A percentile compares a stretch with the other conserved stretches of the same genome.
These are phyloP conservation scores for Cryptosporidium meleagridis DNA, from an alignment of 169 alveolate species.

Conservation along the genomic window DNA sequence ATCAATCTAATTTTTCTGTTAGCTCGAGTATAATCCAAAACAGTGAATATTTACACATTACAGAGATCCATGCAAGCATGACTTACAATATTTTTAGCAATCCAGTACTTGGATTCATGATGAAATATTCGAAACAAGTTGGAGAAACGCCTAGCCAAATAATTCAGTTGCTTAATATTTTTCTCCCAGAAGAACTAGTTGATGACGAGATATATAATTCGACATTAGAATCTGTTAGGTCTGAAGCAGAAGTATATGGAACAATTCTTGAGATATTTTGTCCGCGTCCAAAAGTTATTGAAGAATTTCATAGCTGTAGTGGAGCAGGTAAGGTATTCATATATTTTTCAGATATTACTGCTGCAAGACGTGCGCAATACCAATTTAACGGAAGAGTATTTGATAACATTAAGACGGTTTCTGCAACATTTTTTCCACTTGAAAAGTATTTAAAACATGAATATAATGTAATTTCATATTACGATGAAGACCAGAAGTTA, in stretches of 20 bases:
- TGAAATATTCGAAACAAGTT: slow-evolving; percentile 48
- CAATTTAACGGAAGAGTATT: slow-evolving; percentile 71
- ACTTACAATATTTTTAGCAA: slow-evolving; percentile 46
- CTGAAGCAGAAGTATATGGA: slow-evolving; percentile 70
- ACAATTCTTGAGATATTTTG: slow-evolving; percentile 51
- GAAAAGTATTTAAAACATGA: slow-evolving; percentile 63
- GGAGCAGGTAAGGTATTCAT: slow-evolving; percentile 67
- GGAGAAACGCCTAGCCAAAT: slow-evolving; percentile 74
- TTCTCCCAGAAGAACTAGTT: slow-evolving; percentile 54
- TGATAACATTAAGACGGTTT: slow-evolving; percentile 39
- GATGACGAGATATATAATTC: slow-evolving; percentile 39
- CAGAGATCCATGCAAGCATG: slow-evolving; percentile 33
- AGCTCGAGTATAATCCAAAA: slow-evolving; percentile 1
- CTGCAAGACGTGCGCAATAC: slow-evolving; percentile 72
- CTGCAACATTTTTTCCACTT: slow-evolving; percentile 63
- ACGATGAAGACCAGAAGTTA: background rate
- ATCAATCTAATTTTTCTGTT: background rate
- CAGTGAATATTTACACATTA: slow-evolving; percentile 26
- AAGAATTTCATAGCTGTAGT: slow-evolving; percentile 5
- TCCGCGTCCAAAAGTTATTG: slow-evolving; percentile 69
- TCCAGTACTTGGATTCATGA: slow-evolving; percentile 36
- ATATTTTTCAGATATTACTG: slow-evolving; percentile 54
- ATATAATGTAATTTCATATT: slow-evolving; percentile 28
- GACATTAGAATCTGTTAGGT: slow-evolving; percentile 26
- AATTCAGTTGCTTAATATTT: slow-evolving; percentile 32